A percentile compares a stretch with the other conserved stretches of the same genome.
Conservation (phyloP, 2,329 filamentous ascomycete genomes). For the Alternaria metachromatica region DNA sequence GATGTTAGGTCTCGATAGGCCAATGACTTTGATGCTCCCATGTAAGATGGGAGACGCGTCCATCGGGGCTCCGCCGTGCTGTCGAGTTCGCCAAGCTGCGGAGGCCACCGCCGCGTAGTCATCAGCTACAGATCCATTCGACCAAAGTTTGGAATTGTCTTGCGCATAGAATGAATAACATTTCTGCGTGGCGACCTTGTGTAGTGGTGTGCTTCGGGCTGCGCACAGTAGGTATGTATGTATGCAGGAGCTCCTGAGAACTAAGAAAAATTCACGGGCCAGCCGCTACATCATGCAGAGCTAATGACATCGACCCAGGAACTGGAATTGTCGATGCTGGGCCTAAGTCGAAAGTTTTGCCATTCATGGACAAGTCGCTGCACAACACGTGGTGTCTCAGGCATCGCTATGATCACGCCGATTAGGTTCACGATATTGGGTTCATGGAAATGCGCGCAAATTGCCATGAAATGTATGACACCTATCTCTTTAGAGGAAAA, state of each 20-base stretch:
- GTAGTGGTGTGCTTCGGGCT: background rate
- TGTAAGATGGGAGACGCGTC: background rate
- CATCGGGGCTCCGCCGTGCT: background rate
- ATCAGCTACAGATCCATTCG: background rate
- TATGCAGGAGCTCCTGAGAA: background rate
- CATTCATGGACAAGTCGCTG: background rate
- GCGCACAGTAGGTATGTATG: background rate
- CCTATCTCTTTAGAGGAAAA: background rate
- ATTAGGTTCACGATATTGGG: background rate
- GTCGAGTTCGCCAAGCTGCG: background rate
- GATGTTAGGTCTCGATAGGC: background rate
- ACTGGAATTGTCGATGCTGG: background rate
- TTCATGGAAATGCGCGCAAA: background rate
- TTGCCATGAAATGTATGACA: background rate
- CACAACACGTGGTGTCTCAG: background rate
- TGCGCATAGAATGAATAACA: background rate
- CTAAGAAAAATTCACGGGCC: background rate
- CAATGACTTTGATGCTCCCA: background rate
- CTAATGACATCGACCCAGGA: background rate
- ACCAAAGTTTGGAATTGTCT: background rate
- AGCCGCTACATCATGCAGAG: background rate
- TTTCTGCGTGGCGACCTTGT: background rate
- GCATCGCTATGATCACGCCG: background rate
- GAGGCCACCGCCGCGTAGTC: background rate
- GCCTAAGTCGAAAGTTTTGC: background rate